These are phyloP conservation scores for Sorghum bicolor DNA, from an alignment of 176 grass and related monocot genomes.

Conservation along the genomic window Sorghum_bicolor_NCBIv3 NC_012871.2:26301501-26302000, in stretches of 20 bases:
- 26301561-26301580: constrained; percentile 59
- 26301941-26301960: not conserved
- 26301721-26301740: not conserved
- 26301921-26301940: not conserved
- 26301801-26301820: not conserved
- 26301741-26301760: not conserved
- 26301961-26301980: not conserved
- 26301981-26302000: not conserved
- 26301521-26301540: constrained; percentile 57
- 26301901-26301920: not conserved
- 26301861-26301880: not conserved
- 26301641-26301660: constrained; percentile 54
- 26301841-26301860: not conserved
- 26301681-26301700: not conserved
- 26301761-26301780: not conserved
- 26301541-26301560: constrained; percentile 74
- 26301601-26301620: constrained; percentile 71
- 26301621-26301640: constrained; percentile 55
- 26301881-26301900: not conserved
- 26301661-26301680: constrained; percentile 29
- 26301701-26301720: not conserved
- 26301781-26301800: not conserved
- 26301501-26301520: constrained; percentile 43
- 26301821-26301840: not conserved
- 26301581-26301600: constrained; percentile 79